These are phyloP conservation scores for Aspergillus ostianus DNA, from an alignment of 495 filamentous ascomycete species.

Conservation along the genomic window DNA sequence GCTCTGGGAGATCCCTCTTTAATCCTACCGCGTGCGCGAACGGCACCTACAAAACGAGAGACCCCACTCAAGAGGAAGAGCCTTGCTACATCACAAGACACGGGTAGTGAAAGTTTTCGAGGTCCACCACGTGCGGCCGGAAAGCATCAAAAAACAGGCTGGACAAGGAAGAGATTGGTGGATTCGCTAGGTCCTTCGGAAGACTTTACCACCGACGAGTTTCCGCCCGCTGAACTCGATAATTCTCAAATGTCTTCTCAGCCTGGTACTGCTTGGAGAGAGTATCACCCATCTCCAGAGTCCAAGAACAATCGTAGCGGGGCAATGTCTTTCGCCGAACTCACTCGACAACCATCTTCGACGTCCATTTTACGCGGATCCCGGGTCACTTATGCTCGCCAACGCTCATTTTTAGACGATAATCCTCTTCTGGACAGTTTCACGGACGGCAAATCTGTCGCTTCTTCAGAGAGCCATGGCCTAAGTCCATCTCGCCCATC, in stretches of 20 bases:
- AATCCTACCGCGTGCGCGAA: neutral
- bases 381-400: constrained; percentile 61
- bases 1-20: neutral
- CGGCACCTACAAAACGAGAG: neutral
- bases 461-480: neutral
- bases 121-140: neutral
- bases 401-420: constrained; percentile 60
- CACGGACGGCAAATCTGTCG: constrained; percentile 6
- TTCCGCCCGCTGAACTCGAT: neutral
- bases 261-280: neutral
- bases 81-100: neutral
- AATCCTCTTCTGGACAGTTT: constrained; percentile 12
- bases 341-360: constrained; percentile 16
- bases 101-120: neutral
- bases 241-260: too few species aligned
- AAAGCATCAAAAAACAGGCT: constrained; percentile 12
- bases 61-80: neutral
- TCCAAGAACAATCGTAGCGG: neutral
- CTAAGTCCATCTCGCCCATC: neutral
- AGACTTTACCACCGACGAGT: neutral
- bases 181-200: constrained; percentile 30
- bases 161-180: constrained; percentile 35
- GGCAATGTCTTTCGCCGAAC: constrained; percentile 4
- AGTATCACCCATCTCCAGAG: neutral
- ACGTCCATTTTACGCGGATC: constrained; percentile 31